Conservation (phyloP, 225 moss, liverwort and hornwort genomes). For the Ulota crispa region DNA sequence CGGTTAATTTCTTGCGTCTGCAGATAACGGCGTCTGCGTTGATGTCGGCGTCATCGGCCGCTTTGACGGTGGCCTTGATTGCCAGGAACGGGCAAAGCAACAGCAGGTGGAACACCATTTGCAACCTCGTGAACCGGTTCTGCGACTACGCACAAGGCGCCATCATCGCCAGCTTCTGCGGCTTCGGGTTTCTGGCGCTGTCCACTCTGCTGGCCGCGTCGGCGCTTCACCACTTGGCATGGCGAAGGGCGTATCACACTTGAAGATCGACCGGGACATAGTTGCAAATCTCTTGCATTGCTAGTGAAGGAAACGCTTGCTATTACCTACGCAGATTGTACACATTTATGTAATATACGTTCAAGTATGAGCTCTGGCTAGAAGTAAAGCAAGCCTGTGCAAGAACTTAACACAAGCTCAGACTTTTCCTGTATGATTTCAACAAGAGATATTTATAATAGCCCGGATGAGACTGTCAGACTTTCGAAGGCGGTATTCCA, state of each 20-base stretch:
- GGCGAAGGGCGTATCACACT: slow-evolving; percentile 13
- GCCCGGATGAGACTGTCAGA: not conserved
- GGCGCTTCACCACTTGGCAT: slow-evolving; percentile 42
- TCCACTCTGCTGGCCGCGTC: slow-evolving; percentile 42
- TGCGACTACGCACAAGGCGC: slow-evolving; percentile 66
- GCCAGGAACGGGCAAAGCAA: slow-evolving; percentile 50
- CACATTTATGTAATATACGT: not conserved
- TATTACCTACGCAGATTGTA: slow-evolving; percentile 35
- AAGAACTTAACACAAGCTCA: not conserved
- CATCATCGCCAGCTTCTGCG: slow-evolving; percentile 62
- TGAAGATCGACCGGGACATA: not conserved
- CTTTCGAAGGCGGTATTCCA: not conserved
- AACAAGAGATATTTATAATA: not conserved
- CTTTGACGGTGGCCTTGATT: slow-evolving; percentile 58
- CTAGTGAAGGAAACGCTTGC: not conserved
- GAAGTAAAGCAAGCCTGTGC: not conserved
- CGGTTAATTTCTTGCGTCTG: not conserved
- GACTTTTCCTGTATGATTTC: slow-evolving; percentile 8
- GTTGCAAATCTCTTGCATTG: not conserved
- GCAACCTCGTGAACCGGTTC: slow-evolving; percentile 45
- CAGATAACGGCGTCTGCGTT: slow-evolving; percentile 54
- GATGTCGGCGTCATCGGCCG: slow-evolving; percentile 62
- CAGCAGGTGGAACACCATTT: slow-evolving; percentile 42
- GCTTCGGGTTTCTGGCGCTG: slow-evolving; percentile 46
- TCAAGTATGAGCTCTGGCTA: not conserved